Base-by-base conservation (phyloP, 106 monocot species). In the Dendrobium catenatum region DNA sequence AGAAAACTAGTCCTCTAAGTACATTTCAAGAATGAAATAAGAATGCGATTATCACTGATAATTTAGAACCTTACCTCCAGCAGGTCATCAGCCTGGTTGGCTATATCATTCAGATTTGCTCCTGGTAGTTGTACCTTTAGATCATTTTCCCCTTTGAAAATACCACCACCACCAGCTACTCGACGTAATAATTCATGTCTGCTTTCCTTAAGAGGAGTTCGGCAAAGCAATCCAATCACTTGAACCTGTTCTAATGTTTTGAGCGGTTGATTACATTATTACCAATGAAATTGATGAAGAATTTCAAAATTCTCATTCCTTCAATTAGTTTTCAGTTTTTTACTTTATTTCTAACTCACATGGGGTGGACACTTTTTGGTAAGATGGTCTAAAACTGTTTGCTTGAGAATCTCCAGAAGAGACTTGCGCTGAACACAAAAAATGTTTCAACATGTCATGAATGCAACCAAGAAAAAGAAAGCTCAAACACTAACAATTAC, bases 71-170 rank as follows among this genome's bases (percentile, higher is more conserved):
- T 79, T 88, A 93, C 96, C 96, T 96, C 96, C 64, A 96, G 76
- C 16, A 97, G 80, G 83, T 94, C 94, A 94, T 97, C 96, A 74
- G 96, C 96, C 77, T 97, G 96, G 80, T 91, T 94, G 72, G 96
- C 94, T 73, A 97, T 92, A 26, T 97, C 96, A 89, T 91, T 93
- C 37, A 97, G 86, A 88, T 97, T 97, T 82, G 96, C 96, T 15
- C 82, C 85, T 42, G 96, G 96, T 73, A 97, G 86, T 47, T 97
- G 96, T 80, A 94, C 89, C 81, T 94, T 94, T 16, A 87, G 55
- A 77, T 89, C 90, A 37, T 89, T 86, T 67, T 92, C 94, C 79
- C 89, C 82, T 89, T 94, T 87, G 75, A 97, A 97, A 41, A 94
- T 92, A 77, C 94, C 97, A 70, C 97, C 97, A 84, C 94, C 97